Evolutionary conservation across 2,329 filamentous ascomycete species (phyloP).

Genomic region (Cercospora sp.): DNA sequence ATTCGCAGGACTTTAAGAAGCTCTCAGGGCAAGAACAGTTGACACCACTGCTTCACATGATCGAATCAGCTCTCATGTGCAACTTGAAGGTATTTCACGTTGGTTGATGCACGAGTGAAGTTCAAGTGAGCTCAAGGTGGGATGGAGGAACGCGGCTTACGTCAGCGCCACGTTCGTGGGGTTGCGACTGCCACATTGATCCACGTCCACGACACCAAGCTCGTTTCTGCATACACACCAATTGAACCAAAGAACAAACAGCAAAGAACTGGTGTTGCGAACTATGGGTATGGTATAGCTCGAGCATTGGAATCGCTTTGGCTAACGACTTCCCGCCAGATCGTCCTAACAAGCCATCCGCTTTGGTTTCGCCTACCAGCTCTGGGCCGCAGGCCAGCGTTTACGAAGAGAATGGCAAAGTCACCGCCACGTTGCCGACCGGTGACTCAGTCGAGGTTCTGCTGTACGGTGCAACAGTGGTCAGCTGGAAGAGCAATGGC

Average conservation of each 20-base stretch:
- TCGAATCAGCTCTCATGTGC: not conserved
- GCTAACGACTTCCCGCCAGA: slow-evolving; percentile 49
- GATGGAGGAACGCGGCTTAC: not conserved
- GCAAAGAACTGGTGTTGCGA: not conserved
- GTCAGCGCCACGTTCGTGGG: not conserved
- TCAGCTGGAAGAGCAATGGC: slow-evolving; percentile 83
- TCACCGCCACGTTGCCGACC: slow-evolving; percentile 78
- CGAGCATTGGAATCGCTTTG: not conserved
- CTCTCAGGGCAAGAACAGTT: not conserved
- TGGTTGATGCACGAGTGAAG: not conserved
- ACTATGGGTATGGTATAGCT: slow-evolving; percentile 8
- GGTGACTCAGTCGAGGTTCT: slow-evolving; percentile 85
- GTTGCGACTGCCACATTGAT: not conserved
- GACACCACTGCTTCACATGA: not conserved
- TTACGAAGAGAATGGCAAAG: slow-evolving; percentile 67
- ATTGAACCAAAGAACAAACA: not conserved
- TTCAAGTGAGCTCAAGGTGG: not conserved
- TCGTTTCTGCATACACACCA: not conserved
- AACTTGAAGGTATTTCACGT: not conserved
- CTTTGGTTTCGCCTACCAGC: slow-evolving; percentile 66
- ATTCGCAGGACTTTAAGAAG: not conserved
- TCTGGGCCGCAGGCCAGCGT: slow-evolving; percentile 71
- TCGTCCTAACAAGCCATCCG: slow-evolving; percentile 77
- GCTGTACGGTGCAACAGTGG: slow-evolving; percentile 88
- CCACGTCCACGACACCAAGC: not conserved